phyloP scores from a whole-genome alignment of 2,329 filamentous ascomycete species.

The Apiospora malaysiana region DNA sequence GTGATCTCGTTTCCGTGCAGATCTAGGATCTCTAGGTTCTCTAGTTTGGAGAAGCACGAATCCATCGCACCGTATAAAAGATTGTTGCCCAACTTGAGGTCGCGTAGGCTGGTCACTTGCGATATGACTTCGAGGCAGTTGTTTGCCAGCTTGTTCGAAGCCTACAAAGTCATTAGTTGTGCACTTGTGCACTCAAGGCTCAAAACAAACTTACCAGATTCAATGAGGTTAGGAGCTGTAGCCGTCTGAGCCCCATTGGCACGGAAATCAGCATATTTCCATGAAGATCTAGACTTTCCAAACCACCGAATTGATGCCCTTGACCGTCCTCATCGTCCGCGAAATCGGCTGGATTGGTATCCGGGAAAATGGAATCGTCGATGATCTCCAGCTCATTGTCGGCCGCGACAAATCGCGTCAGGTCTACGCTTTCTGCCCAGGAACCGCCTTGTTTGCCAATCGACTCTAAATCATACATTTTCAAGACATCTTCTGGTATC shows the following conservation, averaged over 20 bases:
- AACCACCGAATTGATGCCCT: slow-evolving; percentile 79
- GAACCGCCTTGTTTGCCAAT: slow-evolving; percentile 67
- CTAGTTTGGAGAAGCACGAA: slow-evolving; percentile 65
- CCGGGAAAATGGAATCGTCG: slow-evolving; percentile 79
- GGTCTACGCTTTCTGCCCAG: slow-evolving; percentile 92
- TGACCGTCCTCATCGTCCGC: slow-evolving; percentile 69
- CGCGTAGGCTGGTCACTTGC: slow-evolving; percentile 74
- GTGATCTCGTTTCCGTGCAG: slow-evolving; percentile 81
- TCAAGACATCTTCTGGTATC: slow-evolving; percentile 82
- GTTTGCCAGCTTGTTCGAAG: slow-evolving; percentile 80
- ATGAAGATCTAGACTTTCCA: slow-evolving; percentile 85
- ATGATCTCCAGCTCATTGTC: slow-evolving; percentile 86
- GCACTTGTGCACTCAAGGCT: background rate
- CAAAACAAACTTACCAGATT: slow-evolving; percentile 70
- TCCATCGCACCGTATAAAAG: slow-evolving; percentile 72
- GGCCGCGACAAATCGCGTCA: slow-evolving; percentile 82
- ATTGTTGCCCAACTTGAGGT: slow-evolving; percentile 84
- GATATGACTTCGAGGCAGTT: slow-evolving; percentile 74
- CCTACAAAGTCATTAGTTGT: slow-evolving; percentile 49
- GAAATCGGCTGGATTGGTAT: slow-evolving; percentile 62
- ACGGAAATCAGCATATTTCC: slow-evolving; percentile 77
- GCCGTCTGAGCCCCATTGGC: slow-evolving; percentile 75
- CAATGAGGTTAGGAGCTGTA: slow-evolving; percentile 77
- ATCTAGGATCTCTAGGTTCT: slow-evolving; percentile 79
- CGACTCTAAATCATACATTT: slow-evolving; percentile 85